phyloP scores from a whole-genome alignment of 1,284 basidiomycete species.

The Earliella scabrosa region DNA sequence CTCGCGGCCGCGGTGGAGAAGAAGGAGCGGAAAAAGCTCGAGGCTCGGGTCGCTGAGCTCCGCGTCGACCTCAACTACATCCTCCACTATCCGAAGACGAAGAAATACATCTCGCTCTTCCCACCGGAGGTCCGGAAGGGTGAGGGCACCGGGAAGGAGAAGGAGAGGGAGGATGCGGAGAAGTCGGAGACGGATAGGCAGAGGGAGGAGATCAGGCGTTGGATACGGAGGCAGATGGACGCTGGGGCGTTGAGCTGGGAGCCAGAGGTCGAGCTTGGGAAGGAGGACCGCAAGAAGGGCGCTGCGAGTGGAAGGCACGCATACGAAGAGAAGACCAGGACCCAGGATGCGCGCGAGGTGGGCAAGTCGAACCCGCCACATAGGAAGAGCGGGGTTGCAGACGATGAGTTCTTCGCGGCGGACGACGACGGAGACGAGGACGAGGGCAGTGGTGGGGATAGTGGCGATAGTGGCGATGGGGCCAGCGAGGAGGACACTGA shows the following conservation, averaged over 20 bases:
- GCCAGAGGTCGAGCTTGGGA: conserved; percentile 56
- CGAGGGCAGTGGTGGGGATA: background rate
- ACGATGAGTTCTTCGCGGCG: conserved; percentile 19
- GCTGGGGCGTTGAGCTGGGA: conserved; percentile 59
- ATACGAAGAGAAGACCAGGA: background rate
- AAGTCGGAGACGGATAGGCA: conserved; percentile 39
- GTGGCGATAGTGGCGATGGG: background rate
- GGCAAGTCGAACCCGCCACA: background rate
- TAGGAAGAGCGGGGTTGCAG: conserved; percentile 6
- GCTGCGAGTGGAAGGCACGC: background rate
- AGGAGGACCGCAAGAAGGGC: conserved; percentile 2
- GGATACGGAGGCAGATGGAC: conserved; percentile 69
- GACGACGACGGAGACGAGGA: conserved; percentile 11
- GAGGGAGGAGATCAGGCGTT: conserved; percentile 65
- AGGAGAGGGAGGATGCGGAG: conserved; percentile 25
- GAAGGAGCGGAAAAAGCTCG: conserved; percentile 46
- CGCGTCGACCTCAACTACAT: conserved; percentile 87
- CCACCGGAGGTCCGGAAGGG: conserved; percentile 62
- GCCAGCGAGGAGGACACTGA: conserved; percentile 8
- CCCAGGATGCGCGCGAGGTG: background rate
- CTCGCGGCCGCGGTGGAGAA: conserved; percentile 40
- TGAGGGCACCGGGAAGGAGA: conserved; percentile 30
- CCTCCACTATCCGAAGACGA: conserved; percentile 79
- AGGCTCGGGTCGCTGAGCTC: conserved; percentile 57
- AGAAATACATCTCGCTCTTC: conserved; percentile 88